phyloP scores from a whole-genome alignment of 768 basidiomycete species.

The Serendipita vermifera region DNA sequence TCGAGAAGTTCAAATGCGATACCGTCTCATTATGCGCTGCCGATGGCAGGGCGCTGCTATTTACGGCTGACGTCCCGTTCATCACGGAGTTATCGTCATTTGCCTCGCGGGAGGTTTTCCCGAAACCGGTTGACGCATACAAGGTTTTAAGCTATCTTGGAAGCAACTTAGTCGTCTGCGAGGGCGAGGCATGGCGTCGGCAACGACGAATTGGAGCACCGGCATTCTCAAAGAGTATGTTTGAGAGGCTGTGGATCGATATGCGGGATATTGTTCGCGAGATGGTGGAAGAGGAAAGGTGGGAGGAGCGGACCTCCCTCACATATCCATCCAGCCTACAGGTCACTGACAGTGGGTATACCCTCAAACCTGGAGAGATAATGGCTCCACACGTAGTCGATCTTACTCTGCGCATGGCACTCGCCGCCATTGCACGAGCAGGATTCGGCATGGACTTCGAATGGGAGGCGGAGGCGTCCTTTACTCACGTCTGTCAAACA shows the following conservation, averaged over 20 bases:
- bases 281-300: conserved; percentile 6
- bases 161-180: conserved; percentile 47
- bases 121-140: conserved; percentile 42
- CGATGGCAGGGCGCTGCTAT: neutral
- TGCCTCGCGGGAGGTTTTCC: conserved; percentile 37
- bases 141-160: conserved; percentile 40
- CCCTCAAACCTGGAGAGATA: neutral
- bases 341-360: neutral
- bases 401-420: conserved; percentile 7
- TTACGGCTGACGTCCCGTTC: conserved; percentile 6
- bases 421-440: conserved; percentile 1
- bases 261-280: conserved; percentile 7
- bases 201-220: conserved; percentile 6
- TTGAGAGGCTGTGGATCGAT: conserved; percentile 3
- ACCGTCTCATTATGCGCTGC: neutral
- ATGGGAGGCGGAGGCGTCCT: conserved; percentile 5
- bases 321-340: too few species aligned
- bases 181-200: conserved; percentile 42
- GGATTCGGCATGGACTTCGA: conserved; percentile 6
- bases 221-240: conserved; percentile 6
- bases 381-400: conserved; percentile 2
- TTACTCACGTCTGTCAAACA: conserved; percentile 1
- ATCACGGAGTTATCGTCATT: neutral
- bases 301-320: neutral
- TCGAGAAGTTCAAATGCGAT: neutral